These are phyloP conservation scores for Aureobasidium sp. DNA, from an alignment of 2,329 filamentous ascomycete genomes.

Conservation along the genomic window DNA sequence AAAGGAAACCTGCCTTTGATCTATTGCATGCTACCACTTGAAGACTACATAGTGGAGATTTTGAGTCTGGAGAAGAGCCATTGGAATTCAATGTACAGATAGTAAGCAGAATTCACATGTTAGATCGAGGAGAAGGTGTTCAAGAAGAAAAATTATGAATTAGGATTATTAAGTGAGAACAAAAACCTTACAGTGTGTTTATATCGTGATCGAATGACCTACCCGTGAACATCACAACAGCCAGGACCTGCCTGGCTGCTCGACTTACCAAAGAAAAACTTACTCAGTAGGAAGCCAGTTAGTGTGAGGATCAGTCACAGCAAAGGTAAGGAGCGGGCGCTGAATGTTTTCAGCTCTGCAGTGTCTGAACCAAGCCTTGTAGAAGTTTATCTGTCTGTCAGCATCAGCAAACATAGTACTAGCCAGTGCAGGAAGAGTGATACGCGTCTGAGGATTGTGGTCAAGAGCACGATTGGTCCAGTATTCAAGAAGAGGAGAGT, in stretches of 20 bases:
- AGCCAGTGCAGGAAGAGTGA: neutral
- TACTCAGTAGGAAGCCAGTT: neutral
- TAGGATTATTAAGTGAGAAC: neutral
- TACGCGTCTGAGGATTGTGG: neutral
- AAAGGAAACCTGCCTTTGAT: no score
- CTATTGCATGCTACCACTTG: no score
- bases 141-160: neutral
- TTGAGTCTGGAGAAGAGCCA: no score
- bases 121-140: neutral
- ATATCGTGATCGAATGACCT: neutral
- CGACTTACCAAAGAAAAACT: neutral
- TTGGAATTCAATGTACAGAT: no score
- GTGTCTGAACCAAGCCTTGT: constrained; percentile 13
- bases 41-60: no score
- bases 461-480: constrained; percentile 5
- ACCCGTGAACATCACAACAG: neutral
- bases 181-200: neutral
- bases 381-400: constrained; percentile 8
- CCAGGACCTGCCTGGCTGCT: neutral
- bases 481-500: constrained; percentile 18
- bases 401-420: neutral
- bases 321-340: neutral
- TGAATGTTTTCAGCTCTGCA: neutral
- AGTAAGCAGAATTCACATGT: no score
- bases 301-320: neutral